Evolutionary conservation across 2,329 filamentous ascomycete genomes (phyloP).

Genomic region (Calonectria pteridis): DNA sequence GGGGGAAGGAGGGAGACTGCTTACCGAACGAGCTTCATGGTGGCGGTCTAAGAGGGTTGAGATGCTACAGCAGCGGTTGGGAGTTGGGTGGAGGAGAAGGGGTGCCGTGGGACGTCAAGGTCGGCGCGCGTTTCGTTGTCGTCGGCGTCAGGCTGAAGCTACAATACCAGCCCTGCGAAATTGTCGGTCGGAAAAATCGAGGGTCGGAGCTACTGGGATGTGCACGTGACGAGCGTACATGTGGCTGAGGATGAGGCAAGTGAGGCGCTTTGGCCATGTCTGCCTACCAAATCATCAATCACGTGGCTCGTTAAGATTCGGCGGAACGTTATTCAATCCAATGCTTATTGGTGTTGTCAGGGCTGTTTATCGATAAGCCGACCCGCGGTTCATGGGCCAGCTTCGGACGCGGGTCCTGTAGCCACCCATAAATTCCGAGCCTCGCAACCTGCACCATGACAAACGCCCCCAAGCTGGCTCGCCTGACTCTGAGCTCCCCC

Average conservation of each 20-base stretch:
- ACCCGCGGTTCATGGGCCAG: slow-evolving; percentile 31
- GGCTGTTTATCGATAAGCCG: slow-evolving; percentile 38
- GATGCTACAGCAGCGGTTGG: slow-evolving; percentile 21
- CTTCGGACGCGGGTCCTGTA: slow-evolving; percentile 20
- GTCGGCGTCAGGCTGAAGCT: slow-evolving; percentile 47
- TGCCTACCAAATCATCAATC: background rate
- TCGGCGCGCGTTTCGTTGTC: slow-evolving; percentile 35
- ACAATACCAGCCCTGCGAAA: slow-evolving; percentile 36
- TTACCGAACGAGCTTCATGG: slow-evolving; percentile 98
- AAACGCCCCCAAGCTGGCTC: slow-evolving; percentile 34
- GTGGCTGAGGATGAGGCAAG: background rate
- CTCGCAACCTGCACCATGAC: slow-evolving; percentile 42
- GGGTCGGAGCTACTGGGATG: slow-evolving; percentile 33
- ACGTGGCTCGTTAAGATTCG: slow-evolving; percentile 22
- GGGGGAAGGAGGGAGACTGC: slow-evolving; percentile 44
- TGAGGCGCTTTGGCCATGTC: background rate
- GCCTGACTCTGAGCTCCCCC: slow-evolving; percentile 29
- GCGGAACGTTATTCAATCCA: slow-evolving; percentile 9
- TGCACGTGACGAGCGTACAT: slow-evolving; percentile 37
- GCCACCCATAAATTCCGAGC: slow-evolving; percentile 40
- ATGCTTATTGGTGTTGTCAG: slow-evolving; percentile 27
- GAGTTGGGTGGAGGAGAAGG: slow-evolving; percentile 1
- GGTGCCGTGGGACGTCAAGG: slow-evolving; percentile 24
- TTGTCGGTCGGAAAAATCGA: slow-evolving; percentile 51
- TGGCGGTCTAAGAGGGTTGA: slow-evolving; percentile 54